Evolutionary conservation across 1,139 yeast genomes (phyloP).

Genomic region (Hyphopichia khmerensis): DNA sequence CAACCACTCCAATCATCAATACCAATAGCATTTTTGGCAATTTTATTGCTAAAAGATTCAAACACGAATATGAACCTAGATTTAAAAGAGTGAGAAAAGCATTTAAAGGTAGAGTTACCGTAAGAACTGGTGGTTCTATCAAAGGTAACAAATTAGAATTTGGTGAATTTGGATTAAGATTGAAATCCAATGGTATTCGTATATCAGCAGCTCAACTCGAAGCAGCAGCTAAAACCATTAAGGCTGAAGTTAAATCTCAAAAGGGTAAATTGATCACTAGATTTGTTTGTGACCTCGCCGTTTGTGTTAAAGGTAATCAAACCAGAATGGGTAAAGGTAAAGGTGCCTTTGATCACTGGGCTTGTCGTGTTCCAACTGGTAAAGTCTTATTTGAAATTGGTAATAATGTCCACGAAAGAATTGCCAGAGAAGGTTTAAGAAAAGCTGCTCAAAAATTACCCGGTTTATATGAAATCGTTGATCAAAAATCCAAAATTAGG

Average conservation of each 20-base stretch:
- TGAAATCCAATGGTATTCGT: slow-evolving; percentile 83
- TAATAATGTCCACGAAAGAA: slow-evolving; percentile 80
- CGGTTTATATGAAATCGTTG: slow-evolving; percentile 85
- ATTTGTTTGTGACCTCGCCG: slow-evolving; percentile 81
- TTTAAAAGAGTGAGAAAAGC: slow-evolving; percentile 73
- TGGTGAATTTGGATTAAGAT: slow-evolving; percentile 84
- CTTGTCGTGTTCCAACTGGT: slow-evolving; percentile 93
- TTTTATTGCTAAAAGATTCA: slow-evolving; percentile 45
- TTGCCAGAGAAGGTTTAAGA: slow-evolving; percentile 88
- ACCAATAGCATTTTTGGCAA: background rate
- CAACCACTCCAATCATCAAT: background rate
- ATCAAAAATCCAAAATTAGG: slow-evolving; percentile 63
- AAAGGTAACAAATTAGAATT: slow-evolving; percentile 81
- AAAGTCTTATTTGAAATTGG: slow-evolving; percentile 84
- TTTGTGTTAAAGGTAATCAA: slow-evolving; percentile 95
- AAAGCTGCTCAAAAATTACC: slow-evolving; percentile 93
- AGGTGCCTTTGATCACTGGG: slow-evolving; percentile 98
- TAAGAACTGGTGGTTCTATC: slow-evolving; percentile 90
- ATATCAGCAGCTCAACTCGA: slow-evolving; percentile 86
- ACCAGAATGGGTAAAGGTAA: slow-evolving; percentile 99
- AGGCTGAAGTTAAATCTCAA: slow-evolving; percentile 75
- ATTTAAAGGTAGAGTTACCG: slow-evolving; percentile 92
- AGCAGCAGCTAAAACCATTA: slow-evolving; percentile 86
- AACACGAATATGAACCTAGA: slow-evolving; percentile 88
- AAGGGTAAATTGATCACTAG: slow-evolving; percentile 76